Conservation (phyloP, 2,329 filamentous ascomycete species). For the Nemania bipapillata region DNA sequence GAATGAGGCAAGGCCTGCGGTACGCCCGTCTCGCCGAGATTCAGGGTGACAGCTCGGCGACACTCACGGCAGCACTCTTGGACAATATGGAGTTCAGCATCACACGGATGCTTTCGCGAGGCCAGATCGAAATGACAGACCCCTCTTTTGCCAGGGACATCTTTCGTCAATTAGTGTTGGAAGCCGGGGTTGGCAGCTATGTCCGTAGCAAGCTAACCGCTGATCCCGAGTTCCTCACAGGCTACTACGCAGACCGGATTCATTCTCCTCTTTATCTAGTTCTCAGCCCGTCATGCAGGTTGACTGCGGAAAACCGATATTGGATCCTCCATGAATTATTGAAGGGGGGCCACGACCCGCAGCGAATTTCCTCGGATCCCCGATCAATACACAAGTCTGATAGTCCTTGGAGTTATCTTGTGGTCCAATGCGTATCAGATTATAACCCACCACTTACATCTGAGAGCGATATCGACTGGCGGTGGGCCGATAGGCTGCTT, state of each 20-base stretch:
- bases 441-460: background rate
- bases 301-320: constrained; percentile 16
- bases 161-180: constrained; percentile 21
- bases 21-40: constrained; percentile 23
- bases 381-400: background rate
- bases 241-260: constrained; percentile 5
- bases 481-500: constrained; percentile 18
- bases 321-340: constrained; percentile 25
- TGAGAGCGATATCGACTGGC: background rate
- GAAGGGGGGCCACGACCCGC: constrained; percentile 13
- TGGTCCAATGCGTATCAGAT: background rate
- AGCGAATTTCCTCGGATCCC: background rate
- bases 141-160: constrained; percentile 27
- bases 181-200: constrained; percentile 21
- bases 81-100: constrained; percentile 25
- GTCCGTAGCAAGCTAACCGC: constrained; percentile 13
- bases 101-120: constrained; percentile 16
- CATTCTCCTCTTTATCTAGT: constrained; percentile 15
- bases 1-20: constrained; percentile 14
- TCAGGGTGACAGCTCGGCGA: constrained; percentile 14
- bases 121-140: constrained; percentile 23
- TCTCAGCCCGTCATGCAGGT: constrained; percentile 9
- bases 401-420: constrained; percentile 1
- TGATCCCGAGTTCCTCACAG: constrained; percentile 6
- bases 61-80: constrained; percentile 18